Base-by-base conservation (phyloP, 331 rosid genomes). In the Acacia pycnantha region DNA sequence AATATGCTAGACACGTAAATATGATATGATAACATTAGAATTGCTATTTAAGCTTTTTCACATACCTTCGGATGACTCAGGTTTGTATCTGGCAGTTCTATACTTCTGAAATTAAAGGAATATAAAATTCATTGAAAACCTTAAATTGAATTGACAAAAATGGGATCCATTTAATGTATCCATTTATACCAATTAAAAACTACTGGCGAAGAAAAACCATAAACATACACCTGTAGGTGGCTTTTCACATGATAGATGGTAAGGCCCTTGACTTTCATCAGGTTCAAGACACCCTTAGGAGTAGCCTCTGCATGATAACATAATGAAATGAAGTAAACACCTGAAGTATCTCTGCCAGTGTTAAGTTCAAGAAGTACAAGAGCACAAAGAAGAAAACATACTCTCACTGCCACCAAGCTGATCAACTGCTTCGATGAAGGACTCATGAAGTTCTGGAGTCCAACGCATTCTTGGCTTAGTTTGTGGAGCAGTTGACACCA, bases 241-340 rank as follows among this genome's bases (percentile, higher is more conserved):
- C 99, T 95, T 91, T 95, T 95, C 27, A 95, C 97, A 81, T 95
- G 99, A 90, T 95, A 95, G 73, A 95, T 95, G 53, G 98, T 95
- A 85, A 95, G 94, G 82, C 94, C 89, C 21, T 92, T 92, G 72
- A 90, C 97, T 81, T 92, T 95, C 99, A 95, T 93, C 65, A 84
- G 85, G 81, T 85, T 93, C 89, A 90, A 81, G 78, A 95, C 94
- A 79, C 98, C 99, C 90, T 95, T 95, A 2, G 99, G 99, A 58
- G 99, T 93, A 82, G 99, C 99, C 88, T 90, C 98, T 95, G 97
- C 69, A 75, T 24, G 82, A 86, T 50, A 76, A 82, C 82, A 66
- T 73, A 16, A 65, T 70, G 33, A 85, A 84, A 77, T 81, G 84
- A 87, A 77, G 76, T 66, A 73, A 15, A 66, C 37, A 73, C 53